A percentile compares a stretch with the other conserved stretches of the same genome.
Conservation (phyloP, 1,139 yeast species). For the Torulaspora globosa region DNA sequence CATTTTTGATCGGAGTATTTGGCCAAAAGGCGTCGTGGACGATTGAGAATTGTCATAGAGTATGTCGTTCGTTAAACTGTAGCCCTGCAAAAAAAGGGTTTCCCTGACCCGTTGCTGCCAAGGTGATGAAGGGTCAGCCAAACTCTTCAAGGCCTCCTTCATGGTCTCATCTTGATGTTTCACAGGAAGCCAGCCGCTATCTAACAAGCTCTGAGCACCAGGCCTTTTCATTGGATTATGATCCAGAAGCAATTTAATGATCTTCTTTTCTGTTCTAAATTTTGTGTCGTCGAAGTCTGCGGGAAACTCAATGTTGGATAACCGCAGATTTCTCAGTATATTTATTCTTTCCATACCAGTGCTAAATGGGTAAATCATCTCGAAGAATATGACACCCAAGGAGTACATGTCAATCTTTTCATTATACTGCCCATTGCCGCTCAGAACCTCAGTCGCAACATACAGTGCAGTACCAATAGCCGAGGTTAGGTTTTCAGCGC, state of each 20-base stretch:
- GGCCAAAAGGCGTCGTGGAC: slow-evolving; percentile 36
- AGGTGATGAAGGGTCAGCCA: slow-evolving; percentile 87
- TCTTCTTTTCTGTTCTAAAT: slow-evolving; percentile 55
- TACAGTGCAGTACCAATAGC: slow-evolving; percentile 91
- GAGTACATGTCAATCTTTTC: slow-evolving; percentile 96
- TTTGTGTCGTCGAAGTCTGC: slow-evolving; percentile 51
- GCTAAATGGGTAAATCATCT: slow-evolving; percentile 76
- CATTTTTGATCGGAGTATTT: slow-evolving; percentile 43
- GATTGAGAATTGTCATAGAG: slow-evolving; percentile 57
- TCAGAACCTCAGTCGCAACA: slow-evolving; percentile 83
- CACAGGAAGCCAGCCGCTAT: slow-evolving; percentile 80
- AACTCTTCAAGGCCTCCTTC: slow-evolving; percentile 77
- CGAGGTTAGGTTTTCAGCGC: slow-evolving; percentile 76
- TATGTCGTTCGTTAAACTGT: slow-evolving; percentile 74
- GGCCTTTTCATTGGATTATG: slow-evolving; percentile 80
- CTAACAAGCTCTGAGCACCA: slow-evolving; percentile 66
- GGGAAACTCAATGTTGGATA: slow-evolving; percentile 61
- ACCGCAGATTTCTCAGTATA: slow-evolving; percentile 60
- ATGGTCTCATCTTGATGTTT: slow-evolving; percentile 87
- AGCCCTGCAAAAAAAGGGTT: slow-evolving; percentile 77
- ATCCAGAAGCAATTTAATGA: slow-evolving; percentile 61
- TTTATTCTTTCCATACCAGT: slow-evolving; percentile 92
- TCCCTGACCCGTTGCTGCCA: slow-evolving; percentile 92
- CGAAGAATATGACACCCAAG: slow-evolving; percentile 88
- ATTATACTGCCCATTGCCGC: slow-evolving; percentile 66